These are phyloP conservation scores for Diaporthe vexans DNA, from an alignment of 2,329 filamentous ascomycete genomes.

Conservation along the genomic window DNA sequence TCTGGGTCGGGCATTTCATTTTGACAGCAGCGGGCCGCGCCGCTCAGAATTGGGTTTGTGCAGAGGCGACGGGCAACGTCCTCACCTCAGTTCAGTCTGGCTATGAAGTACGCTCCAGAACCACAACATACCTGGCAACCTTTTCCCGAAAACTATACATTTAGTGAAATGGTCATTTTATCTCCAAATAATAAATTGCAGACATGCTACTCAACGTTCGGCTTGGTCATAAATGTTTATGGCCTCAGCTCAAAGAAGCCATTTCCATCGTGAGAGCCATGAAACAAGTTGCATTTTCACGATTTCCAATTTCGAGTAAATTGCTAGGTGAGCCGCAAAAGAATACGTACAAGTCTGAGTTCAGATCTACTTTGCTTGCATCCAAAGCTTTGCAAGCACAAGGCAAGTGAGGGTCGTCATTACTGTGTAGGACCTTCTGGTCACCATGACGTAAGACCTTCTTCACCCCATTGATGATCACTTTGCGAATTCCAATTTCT, in stretches of 20 bases:
- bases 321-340: no score
- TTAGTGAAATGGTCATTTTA: neutral
- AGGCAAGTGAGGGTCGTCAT: neutral
- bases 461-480: slow-evolving; percentile 11
- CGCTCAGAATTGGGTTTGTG: neutral
- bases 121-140: neutral
- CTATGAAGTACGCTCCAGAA: neutral
- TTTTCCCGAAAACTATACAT: neutral
- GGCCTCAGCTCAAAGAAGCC: no score
- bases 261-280: neutral
- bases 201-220: no score
- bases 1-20: neutral
- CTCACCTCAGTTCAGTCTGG: neutral
- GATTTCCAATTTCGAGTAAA: no score
- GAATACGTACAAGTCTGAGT: neutral
- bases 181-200: no score
- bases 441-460: slow-evolving; percentile 39
- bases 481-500: neutral
- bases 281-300: neutral
- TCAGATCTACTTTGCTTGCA: neutral
- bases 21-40: slow-evolving; percentile 13
- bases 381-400: neutral
- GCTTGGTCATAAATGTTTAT: neutral
- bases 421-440: neutral
- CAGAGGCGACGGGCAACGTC: neutral